These are phyloP conservation scores for Triticum timopheevii DNA, from an alignment of 176 grass and related monocot genomes.

Conservation along the genomic window DNA sequence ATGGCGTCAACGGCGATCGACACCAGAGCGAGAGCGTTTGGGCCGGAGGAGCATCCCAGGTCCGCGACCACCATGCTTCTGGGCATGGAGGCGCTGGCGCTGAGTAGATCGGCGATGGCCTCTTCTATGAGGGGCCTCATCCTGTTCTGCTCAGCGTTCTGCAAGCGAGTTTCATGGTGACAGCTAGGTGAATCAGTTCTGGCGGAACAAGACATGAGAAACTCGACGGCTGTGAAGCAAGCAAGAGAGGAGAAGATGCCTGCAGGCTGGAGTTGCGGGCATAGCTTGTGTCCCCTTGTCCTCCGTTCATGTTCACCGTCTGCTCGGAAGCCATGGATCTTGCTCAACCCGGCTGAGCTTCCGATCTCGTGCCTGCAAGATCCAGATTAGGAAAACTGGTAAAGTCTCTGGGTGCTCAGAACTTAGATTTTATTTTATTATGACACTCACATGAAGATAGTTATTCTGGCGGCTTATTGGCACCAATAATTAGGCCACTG, in stretches of 20 bases:
- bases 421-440: too few species aligned
- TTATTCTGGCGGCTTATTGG: constrained; percentile 9
- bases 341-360: neutral
- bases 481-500: constrained; percentile 1
- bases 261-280: constrained; percentile 22
- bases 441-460: neutral
- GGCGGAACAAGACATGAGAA: neutral
- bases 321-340: constrained; percentile 25
- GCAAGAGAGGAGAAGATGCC: neutral
- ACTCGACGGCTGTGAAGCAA: neutral
- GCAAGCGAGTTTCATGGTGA: neutral
- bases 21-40: constrained; percentile 15
- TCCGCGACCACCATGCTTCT: constrained; percentile 12
- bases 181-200: neutral
- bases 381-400: neutral
- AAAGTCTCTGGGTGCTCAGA: neutral
- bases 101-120: neutral
- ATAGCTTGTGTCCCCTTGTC: constrained; percentile 24
- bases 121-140: constrained; percentile 25
- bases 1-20: neutral
- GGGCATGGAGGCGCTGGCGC: neutral
- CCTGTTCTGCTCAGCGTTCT: constrained; percentile 7
- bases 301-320: constrained; percentile 14
- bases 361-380: neutral
- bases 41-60: constrained; percentile 22